Evolutionary conservation across 768 basidiomycete genomes (phyloP).

Genomic region (Lentinula raphanica): DNA sequence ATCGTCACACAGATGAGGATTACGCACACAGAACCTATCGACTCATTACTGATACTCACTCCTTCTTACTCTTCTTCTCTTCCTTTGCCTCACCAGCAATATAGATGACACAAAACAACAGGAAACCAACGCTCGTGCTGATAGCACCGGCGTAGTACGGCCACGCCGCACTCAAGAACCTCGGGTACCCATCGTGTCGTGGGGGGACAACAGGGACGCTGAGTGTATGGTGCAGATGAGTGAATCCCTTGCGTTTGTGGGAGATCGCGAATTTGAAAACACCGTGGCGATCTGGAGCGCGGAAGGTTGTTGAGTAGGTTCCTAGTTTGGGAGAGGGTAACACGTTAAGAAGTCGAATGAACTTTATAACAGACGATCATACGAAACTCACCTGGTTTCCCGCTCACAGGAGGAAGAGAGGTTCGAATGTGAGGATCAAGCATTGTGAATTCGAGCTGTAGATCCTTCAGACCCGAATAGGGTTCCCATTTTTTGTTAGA

Average conservation of each 20-base stretch:
- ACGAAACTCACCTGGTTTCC: slow-evolving; percentile 42
- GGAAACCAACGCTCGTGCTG: slow-evolving; percentile 80
- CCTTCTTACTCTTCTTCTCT: slow-evolving; percentile 25
- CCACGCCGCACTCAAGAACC: slow-evolving; percentile 94
- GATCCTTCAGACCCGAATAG: slow-evolving; percentile 64
- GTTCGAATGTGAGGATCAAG: slow-evolving; percentile 94
- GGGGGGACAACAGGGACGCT: slow-evolving; percentile 89
- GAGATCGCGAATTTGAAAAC: slow-evolving; percentile 97
- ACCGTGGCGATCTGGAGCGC: slow-evolving; percentile 90
- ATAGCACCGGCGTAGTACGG: slow-evolving; percentile 92
- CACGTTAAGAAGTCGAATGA: not conserved
- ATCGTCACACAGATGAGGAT: not conserved
- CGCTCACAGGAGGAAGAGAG: slow-evolving; percentile 53
- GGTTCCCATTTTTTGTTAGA: slow-evolving; percentile 60
- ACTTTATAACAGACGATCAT: not conserved
- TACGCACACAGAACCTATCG: too few species aligned
- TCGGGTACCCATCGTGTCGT: slow-evolving; percentile 90
- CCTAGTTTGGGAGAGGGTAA: not conserved
- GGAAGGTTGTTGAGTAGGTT: slow-evolving; percentile 75
- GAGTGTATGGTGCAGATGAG: slow-evolving; percentile 67
- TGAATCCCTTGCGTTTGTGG: slow-evolving; percentile 84
- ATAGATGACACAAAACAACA: slow-evolving; percentile 86
- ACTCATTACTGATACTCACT: too few species aligned
- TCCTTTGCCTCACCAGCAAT: slow-evolving; percentile 75
- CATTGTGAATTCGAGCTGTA: slow-evolving; percentile 98